phyloP scores from a whole-genome alignment of 1,139 yeast species.

The Debaryomyces fabryi region DNA sequence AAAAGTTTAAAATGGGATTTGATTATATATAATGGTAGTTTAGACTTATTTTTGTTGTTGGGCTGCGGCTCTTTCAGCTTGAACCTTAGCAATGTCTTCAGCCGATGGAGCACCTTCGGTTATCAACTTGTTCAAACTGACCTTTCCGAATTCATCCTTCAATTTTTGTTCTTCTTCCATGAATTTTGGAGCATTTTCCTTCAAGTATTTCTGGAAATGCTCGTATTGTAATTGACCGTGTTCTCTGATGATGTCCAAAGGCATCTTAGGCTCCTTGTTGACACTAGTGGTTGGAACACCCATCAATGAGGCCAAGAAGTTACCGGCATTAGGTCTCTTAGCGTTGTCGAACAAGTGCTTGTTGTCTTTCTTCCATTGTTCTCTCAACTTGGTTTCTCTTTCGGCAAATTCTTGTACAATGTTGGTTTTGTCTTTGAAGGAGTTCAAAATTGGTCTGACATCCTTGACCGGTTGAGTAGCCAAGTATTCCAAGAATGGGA shows the following conservation, averaged over 20 bases:
- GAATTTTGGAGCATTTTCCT: slow-evolving; percentile 88
- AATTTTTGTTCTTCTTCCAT: slow-evolving; percentile 77
- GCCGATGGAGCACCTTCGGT: slow-evolving; percentile 86
- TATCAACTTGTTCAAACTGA: slow-evolving; percentile 79
- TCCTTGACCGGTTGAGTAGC: slow-evolving; percentile 91
- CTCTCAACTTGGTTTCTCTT: slow-evolving; percentile 77
- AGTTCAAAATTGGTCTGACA: slow-evolving; percentile 81
- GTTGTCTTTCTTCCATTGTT: slow-evolving; percentile 67
- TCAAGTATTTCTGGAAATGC: slow-evolving; percentile 77
- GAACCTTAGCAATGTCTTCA: slow-evolving; percentile 77
- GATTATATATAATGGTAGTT: neutral
- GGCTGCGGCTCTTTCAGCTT: slow-evolving; percentile 40
- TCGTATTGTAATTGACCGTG: slow-evolving; percentile 91
- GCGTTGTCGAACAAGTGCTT: slow-evolving; percentile 41
- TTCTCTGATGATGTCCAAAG: slow-evolving; percentile 86
- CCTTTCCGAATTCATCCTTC: slow-evolving; percentile 77
- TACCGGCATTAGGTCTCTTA: slow-evolving; percentile 50
- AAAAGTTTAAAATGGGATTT: neutral
- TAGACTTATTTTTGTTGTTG: neutral
- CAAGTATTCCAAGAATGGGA: slow-evolving; percentile 91
- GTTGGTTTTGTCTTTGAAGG: slow-evolving; percentile 65
- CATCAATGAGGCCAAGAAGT: slow-evolving; percentile 56
- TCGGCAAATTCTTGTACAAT: slow-evolving; percentile 73
- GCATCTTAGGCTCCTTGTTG: slow-evolving; percentile 74
- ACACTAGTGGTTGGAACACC: slow-evolving; percentile 59